These are phyloP conservation scores for Podaxis sp. DNA, from an alignment of 768 basidiomycete species.

Conservation along the genomic window DNA sequence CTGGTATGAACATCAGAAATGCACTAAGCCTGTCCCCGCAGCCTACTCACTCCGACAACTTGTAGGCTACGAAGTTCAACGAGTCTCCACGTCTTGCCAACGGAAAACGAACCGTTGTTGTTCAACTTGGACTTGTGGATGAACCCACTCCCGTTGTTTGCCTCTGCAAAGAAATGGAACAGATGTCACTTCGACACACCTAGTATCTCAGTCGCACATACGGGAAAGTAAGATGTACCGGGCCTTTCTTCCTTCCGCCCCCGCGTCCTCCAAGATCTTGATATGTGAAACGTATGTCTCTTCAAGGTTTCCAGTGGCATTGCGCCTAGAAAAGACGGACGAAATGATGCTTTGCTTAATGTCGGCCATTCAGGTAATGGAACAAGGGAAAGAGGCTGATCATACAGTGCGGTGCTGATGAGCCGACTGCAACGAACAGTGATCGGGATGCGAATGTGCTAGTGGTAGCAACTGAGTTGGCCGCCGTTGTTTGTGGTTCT, in stretches of 20 bases:
- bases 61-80: slow-evolving; percentile 78
- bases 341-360: slow-evolving; percentile 69
- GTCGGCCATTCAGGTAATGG: slow-evolving; percentile 33
- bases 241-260: slow-evolving; percentile 70
- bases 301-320: slow-evolving; percentile 55
- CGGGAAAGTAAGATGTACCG: slow-evolving; percentile 89
- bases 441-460: background rate
- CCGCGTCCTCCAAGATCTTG: slow-evolving; percentile 91
- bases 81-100: slow-evolving; percentile 95
- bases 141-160: slow-evolving; percentile 56
- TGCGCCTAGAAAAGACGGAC: slow-evolving; percentile 78
- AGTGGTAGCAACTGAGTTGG: background rate
- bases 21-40: background rate
- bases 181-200: background rate
- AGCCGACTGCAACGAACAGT: background rate
- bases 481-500: background rate
- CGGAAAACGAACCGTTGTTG: slow-evolving; percentile 89
- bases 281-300: slow-evolving; percentile 85
- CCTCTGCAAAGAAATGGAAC: slow-evolving; percentile 35
- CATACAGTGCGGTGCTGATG: background rate
- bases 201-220: slow-evolving; percentile 35
- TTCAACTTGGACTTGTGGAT: slow-evolving; percentile 98
- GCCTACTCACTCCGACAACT: slow-evolving; percentile 59
- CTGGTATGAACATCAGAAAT: slow-evolving; percentile 30
- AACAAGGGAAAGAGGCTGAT: slow-evolving; percentile 11